phyloP scores from a whole-genome alignment of 179 eudicot species.

The Nepenthes alata region DNA sequence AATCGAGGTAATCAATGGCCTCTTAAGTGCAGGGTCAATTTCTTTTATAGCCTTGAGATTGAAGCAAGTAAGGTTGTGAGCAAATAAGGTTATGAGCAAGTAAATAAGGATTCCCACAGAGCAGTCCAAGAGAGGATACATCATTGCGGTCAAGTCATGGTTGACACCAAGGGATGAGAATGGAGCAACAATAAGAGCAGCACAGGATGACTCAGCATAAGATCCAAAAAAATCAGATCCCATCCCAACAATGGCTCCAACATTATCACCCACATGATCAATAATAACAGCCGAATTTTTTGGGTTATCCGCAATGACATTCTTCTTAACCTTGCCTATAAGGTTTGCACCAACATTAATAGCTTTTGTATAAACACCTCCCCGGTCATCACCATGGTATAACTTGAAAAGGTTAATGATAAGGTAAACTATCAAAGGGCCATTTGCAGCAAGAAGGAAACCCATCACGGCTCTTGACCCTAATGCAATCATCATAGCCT shows the following conservation, averaged over 20 bases:
- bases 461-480: conserved; percentile 46
- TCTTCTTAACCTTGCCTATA: conserved; percentile 84
- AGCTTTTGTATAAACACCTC: conserved; percentile 90
- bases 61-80: conserved; percentile 57
- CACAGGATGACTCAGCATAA: conserved; percentile 86
- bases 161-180: conserved; percentile 76
- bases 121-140: conserved; percentile 61
- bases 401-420: conserved; percentile 66
- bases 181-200: conserved; percentile 88
- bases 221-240: conserved; percentile 95
- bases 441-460: conserved; percentile 64
- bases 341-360: conserved; percentile 98
- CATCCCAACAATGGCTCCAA: conserved; percentile 94
- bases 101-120: conserved; percentile 71
- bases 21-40: conserved; percentile 84
- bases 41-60: conserved; percentile 81
- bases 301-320: conserved; percentile 91
- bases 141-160: conserved; percentile 61
- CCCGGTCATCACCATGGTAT: conserved; percentile 94
- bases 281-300: conserved; percentile 94
- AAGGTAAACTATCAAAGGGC: conserved; percentile 69
- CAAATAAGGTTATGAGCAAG: conserved; percentile 73
- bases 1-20: conserved; percentile 73
- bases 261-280: conserved; percentile 93
- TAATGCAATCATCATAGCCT: conserved; percentile 75